These are phyloP conservation scores for Agroathelia rolfsii DNA, from an alignment of 1,284 basidiomycete genomes.

Conservation along the genomic window DNA sequence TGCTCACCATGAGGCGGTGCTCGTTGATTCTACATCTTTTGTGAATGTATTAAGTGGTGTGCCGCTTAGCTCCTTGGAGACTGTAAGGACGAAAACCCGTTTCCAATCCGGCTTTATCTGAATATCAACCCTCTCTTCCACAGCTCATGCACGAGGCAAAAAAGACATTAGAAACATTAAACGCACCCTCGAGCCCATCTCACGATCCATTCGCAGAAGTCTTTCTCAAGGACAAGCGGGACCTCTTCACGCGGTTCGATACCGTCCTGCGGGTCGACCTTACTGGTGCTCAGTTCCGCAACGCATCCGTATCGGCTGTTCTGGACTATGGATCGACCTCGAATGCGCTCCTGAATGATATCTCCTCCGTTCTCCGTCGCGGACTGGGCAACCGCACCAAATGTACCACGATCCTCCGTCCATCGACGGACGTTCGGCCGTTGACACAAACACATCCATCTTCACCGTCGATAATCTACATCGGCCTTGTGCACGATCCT, in stretches of 20 bases:
- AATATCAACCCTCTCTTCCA: conserved; percentile 1
- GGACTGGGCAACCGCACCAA: conserved; percentile 66
- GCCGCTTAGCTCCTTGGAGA: conserved; percentile 58
- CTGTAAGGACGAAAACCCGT: conserved; percentile 34
- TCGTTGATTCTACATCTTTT: conserved; percentile 75
- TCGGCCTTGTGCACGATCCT: conserved; percentile 71
- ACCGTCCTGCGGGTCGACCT: conserved; percentile 59
- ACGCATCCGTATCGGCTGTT: conserved; percentile 32
- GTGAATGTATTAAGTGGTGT: conserved; percentile 78
- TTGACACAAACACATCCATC: conserved; percentile 43
- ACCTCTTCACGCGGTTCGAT: conserved; percentile 55
- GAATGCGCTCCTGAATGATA: conserved; percentile 42
- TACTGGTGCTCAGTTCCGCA: conserved; percentile 35
- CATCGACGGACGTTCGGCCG: conserved; percentile 34
- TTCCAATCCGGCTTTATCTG: background rate
- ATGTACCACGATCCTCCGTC: conserved; percentile 48
- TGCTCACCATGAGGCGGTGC: conserved; percentile 39
- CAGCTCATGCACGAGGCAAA: conserved; percentile 74
- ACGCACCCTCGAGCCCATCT: conserved; percentile 31
- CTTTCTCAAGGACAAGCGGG: conserved; percentile 64
- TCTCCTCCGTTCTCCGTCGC: conserved; percentile 47
- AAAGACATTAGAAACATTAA: conserved; percentile 56
- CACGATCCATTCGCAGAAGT: conserved; percentile 65
- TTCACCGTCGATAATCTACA: conserved; percentile 35
- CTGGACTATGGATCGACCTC: conserved; percentile 55